A percentile compares a stretch with the other conserved stretches of the same genome.
Evolutionary conservation across 1,284 basidiomycete genomes (phyloP).

Genomic region (Cryptococcus sp.): DNA sequence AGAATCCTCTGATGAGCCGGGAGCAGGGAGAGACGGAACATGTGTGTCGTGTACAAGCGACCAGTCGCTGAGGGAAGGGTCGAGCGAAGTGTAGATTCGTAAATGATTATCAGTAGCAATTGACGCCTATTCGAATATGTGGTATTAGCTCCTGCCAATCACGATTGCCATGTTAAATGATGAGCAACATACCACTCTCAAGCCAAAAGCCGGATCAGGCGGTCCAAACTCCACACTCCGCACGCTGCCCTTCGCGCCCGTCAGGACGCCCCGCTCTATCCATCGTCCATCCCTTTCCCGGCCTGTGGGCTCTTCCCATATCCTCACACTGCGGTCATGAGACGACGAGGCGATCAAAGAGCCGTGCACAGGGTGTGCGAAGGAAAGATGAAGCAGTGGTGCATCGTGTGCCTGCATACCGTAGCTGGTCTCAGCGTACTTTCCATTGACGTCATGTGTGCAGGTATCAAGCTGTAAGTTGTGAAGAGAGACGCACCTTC

Average conservation of each 20-base stretch:
- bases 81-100: slow-evolving; percentile 85
- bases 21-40: slow-evolving; percentile 58
- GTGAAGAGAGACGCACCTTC: slow-evolving; percentile 63
- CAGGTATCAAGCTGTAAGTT: background rate
- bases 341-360: slow-evolving; percentile 78
- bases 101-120: slow-evolving; percentile 83
- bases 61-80: slow-evolving; percentile 78
- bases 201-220: slow-evolving; percentile 67
- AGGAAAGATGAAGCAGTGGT: slow-evolving; percentile 74
- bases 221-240: slow-evolving; percentile 82
- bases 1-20: slow-evolving; percentile 31
- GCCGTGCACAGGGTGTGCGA: slow-evolving; percentile 88
- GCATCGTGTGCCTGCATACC: slow-evolving; percentile 78
- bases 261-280: slow-evolving; percentile 72
- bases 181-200: slow-evolving; percentile 69
- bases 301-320: slow-evolving; percentile 71
- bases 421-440: background rate
- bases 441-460: background rate
- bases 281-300: slow-evolving; percentile 54
- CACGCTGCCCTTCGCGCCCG: slow-evolving; percentile 81
- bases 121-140: slow-evolving; percentile 62
- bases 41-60: slow-evolving; percentile 76
- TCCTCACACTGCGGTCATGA: slow-evolving; percentile 83
- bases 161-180: background rate
- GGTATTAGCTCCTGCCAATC: background rate